Conservation (phyloP, 306 rosid species). For the Medicago lupulina region DNA sequence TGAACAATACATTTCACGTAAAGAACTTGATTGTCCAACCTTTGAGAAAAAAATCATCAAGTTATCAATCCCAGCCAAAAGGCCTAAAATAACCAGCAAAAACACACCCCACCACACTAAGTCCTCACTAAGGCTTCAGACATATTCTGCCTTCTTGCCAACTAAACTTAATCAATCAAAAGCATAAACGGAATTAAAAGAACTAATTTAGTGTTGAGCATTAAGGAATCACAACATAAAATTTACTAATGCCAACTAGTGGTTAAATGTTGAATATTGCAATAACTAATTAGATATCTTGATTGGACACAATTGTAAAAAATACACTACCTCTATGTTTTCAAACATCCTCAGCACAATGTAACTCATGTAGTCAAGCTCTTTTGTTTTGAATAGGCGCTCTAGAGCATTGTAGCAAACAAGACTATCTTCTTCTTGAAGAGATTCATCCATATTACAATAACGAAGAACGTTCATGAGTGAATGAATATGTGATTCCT, state of each 20-base stretch:
- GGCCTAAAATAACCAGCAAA: neutral
- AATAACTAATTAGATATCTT: slow-evolving; percentile 6
- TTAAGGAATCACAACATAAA: slow-evolving; percentile 1
- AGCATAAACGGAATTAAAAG: neutral
- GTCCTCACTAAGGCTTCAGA: neutral
- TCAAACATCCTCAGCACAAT: slow-evolving; percentile 94
- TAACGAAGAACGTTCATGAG: slow-evolving; percentile 95
- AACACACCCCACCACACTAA: neutral
- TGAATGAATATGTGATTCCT: slow-evolving; percentile 98
- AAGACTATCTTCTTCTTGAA: slow-evolving; percentile 87
- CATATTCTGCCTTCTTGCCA: neutral
- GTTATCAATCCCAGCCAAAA: neutral
- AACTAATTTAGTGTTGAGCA: neutral
- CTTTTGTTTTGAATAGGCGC: slow-evolving; percentile 81
- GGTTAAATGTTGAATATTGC: slow-evolving; percentile 8
- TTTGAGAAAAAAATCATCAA: neutral
- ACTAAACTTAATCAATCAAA: slow-evolving; percentile 1
- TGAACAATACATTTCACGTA: neutral
- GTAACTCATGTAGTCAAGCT: slow-evolving; percentile 98
- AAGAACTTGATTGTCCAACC: slow-evolving; percentile 2
- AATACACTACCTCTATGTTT: slow-evolving; percentile 76
- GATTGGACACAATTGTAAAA: slow-evolving; percentile 15
- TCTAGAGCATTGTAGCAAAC: slow-evolving; percentile 73
- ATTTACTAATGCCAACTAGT: slow-evolving; percentile 5
- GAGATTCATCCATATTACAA: slow-evolving; percentile 95